Conservation (phyloP, 495 filamentous ascomycete genomes). For the Hyaloscypha bicolor region DNA sequence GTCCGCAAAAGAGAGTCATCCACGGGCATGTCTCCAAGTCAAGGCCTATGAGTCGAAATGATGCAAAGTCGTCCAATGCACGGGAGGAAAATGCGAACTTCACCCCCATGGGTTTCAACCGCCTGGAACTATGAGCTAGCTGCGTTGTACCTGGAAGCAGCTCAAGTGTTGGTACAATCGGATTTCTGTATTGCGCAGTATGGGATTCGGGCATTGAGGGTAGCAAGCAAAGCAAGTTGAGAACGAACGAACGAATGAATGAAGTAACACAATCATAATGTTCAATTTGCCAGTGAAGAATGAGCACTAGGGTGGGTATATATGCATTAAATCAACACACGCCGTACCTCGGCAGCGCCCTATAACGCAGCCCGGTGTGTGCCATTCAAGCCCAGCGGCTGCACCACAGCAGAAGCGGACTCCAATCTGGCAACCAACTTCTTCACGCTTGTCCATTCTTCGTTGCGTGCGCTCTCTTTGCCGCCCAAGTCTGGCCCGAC, state of each 20-base stretch:
- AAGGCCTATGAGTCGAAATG: too few species aligned
- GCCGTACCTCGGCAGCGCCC: neutral
- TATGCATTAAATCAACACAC: slow-evolving; percentile 16
- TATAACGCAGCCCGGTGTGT: neutral
- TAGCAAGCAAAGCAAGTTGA: too few species aligned
- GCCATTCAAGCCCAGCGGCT: neutral
- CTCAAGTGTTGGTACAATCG: too few species aligned
- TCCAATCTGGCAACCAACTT: slow-evolving; percentile 75
- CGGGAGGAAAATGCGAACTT: too few species aligned
- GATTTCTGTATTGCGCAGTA: too few species aligned
- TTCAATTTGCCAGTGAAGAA: slow-evolving; percentile 11
- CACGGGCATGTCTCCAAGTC: too few species aligned
- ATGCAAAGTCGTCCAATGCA: too few species aligned
- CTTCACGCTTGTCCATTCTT: slow-evolving; percentile 93
- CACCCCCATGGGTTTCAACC: too few species aligned
- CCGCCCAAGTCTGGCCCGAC: slow-evolving; percentile 84
- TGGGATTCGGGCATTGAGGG: too few species aligned
- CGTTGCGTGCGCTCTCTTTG: slow-evolving; percentile 72
- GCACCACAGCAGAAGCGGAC: slow-evolving; percentile 20
- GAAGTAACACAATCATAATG: neutral
- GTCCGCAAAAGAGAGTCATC: too few species aligned
- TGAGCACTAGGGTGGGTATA: slow-evolving; percentile 20
- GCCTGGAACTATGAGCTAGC: too few species aligned
- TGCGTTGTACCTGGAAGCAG: too few species aligned
- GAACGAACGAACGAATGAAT: neutral